Conservation (phyloP, 805 yeast species). For the Candida arabinofermentans region DNA sequence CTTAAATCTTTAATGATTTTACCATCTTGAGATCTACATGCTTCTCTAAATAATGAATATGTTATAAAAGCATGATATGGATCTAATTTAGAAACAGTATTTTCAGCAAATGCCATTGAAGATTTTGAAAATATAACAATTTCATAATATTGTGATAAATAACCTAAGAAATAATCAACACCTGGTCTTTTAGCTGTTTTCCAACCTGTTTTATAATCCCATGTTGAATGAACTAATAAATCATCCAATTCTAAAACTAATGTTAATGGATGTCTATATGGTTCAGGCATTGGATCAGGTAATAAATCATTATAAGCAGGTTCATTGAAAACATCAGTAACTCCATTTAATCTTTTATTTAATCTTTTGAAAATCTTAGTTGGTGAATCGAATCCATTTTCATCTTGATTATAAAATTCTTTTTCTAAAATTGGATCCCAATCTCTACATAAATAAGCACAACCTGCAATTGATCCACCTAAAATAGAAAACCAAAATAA, state of each 20-base stretch:
- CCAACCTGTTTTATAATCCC: slow-evolving; percentile 95
- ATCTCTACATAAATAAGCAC: slow-evolving; percentile 70
- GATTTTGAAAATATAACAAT: slow-evolving; percentile 86
- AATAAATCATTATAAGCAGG: slow-evolving; percentile 91
- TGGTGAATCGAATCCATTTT: slow-evolving; percentile 71
- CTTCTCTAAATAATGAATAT: slow-evolving; percentile 86
- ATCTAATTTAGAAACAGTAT: slow-evolving; percentile 81
- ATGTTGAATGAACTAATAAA: slow-evolving; percentile 81
- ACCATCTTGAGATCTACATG: slow-evolving; percentile 86
- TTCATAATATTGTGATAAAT: slow-evolving; percentile 92
- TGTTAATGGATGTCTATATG: slow-evolving; percentile 88
- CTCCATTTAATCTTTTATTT: slow-evolving; percentile 63
- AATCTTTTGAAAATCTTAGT: slow-evolving; percentile 64
- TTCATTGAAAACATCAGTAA: slow-evolving; percentile 81
- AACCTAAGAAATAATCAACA: slow-evolving; percentile 91
- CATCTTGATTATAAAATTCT: slow-evolving; percentile 37
- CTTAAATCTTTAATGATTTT: slow-evolving; percentile 85
- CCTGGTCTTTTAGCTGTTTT: slow-evolving; percentile 99
- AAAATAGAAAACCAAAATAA: slow-evolving; percentile 60
- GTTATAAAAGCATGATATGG: slow-evolving; percentile 88
- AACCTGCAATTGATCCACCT: slow-evolving; percentile 49
- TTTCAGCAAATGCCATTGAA: slow-evolving; percentile 81
- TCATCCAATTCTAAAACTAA: slow-evolving; percentile 88
- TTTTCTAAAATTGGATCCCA: slow-evolving; percentile 79
- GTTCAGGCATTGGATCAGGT: slow-evolving; percentile 89